Evolutionary conservation across 2,329 filamentous ascomycete genomes (phyloP).

Genomic region (Nectriaceae sp.): DNA sequence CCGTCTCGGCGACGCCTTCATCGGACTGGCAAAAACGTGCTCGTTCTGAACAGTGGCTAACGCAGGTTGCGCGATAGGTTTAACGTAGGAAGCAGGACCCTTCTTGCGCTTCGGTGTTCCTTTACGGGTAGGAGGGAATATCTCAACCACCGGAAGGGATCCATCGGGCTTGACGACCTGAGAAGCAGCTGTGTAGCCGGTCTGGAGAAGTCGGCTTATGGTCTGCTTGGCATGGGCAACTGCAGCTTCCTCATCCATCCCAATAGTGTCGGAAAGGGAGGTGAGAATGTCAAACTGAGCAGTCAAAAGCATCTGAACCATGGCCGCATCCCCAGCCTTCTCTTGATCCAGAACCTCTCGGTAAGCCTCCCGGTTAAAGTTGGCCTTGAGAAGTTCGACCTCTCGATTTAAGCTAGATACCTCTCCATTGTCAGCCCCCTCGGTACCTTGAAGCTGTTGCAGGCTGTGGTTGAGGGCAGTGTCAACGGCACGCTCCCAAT

Average conservation of each 20-base stretch:
- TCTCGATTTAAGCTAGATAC: constrained; percentile 75
- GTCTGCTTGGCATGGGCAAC: constrained; percentile 76
- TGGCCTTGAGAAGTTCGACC: constrained; percentile 80
- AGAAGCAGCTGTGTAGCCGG: constrained; percentile 71
- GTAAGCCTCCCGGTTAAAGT: constrained; percentile 79
- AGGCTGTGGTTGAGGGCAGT: constrained; percentile 85
- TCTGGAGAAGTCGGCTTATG: constrained; percentile 75
- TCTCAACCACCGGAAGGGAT: constrained; percentile 58
- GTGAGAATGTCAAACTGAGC: constrained; percentile 91
- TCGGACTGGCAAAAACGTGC: constrained; percentile 48
- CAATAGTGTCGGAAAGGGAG: constrained; percentile 77
- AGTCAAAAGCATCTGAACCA: constrained; percentile 80
- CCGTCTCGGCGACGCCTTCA: constrained; percentile 78
- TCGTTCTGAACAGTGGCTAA: constrained; percentile 38
- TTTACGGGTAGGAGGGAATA: constrained; percentile 68
- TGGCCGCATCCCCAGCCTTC: constrained; percentile 73
- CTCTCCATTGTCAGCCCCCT: constrained; percentile 57
- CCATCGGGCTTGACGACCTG: constrained; percentile 93
- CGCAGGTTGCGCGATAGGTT: constrained; percentile 47
- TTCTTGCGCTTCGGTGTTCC: constrained; percentile 79
- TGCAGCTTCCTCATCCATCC: constrained; percentile 82
- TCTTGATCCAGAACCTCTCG: constrained; percentile 81
- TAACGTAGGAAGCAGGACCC: constrained; percentile 41
- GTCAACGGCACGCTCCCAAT: constrained; percentile 87
- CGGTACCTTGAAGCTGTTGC: constrained; percentile 68